Conservation (phyloP, 2,329 filamentous ascomycete species). For the Fusarium sp. region DNA sequence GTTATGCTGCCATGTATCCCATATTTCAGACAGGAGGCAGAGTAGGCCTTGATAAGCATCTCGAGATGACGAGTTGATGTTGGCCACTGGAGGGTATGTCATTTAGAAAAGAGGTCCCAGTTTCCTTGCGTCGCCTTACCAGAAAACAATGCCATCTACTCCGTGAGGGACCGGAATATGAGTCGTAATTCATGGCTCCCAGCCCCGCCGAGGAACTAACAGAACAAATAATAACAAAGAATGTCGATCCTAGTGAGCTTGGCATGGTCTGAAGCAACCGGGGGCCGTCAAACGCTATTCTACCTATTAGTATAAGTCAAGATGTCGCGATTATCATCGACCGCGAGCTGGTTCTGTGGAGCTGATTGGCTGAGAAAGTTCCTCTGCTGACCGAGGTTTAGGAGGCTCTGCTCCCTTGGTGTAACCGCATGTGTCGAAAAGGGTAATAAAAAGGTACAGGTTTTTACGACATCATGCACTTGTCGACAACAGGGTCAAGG, state of each 20-base stretch:
- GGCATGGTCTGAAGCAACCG: background rate
- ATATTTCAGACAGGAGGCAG: background rate
- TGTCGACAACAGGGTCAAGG: background rate
- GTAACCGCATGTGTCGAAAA: background rate
- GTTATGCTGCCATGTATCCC: background rate
- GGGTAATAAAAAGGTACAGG: conserved; percentile 4
- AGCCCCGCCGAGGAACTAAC: conserved; percentile 5
- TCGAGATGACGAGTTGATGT: background rate
- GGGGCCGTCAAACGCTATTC: background rate
- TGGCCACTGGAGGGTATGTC: background rate
- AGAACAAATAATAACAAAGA: conserved; percentile 18
- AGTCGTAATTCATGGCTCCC: background rate
- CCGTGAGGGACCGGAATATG: background rate
- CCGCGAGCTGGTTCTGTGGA: background rate
- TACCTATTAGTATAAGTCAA: background rate
- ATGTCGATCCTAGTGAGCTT: background rate
- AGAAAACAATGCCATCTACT: background rate
- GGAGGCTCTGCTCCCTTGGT: conserved; percentile 15
- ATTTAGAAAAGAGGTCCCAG: background rate
- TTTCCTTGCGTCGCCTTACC: background rate
- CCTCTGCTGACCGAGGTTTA: conserved; percentile 7
- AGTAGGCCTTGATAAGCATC: background rate
- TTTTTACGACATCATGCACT: background rate
- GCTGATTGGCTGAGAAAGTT: conserved; percentile 49
- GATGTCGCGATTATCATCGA: background rate